Base-by-base conservation (phyloP, 1,284 basidiomycete genomes). In the Moesziomyces sp. region DNA sequence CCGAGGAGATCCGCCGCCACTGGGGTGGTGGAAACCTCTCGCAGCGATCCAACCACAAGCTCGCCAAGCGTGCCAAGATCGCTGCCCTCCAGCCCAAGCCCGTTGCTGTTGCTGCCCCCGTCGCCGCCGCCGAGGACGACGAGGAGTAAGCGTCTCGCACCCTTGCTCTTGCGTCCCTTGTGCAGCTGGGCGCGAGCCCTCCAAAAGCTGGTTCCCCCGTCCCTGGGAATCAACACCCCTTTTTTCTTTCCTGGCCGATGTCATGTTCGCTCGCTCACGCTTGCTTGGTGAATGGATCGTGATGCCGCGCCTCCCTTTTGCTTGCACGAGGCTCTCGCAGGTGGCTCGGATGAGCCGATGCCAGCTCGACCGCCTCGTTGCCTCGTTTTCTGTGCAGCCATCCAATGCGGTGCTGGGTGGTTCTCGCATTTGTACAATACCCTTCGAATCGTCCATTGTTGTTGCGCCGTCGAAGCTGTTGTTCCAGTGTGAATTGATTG, bases 11-110 rank as follows among this genome's bases (percentile, higher is more conserved):
- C 70, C 90, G 93, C 79, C 90, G 92, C 82, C 90, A 91, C 83
- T 98, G 96, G 96, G 94, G 94, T 86, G 95, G 95, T 88, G 95
- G 94, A 86, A 81, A 93, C 84, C 93, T 94, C 87, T 93, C 94
- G 83, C 90, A 91, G 89, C 96, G 95, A 88, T 94, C 91, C 43
- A 89, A 91, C 52, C 91, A 92, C 85, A 97, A 93, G 91, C 89
- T 98, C 83, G 89, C 91, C 86, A 94, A 95, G 88, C 91, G 94
- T 76, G 96, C 94, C 69, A 97, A 95, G 90, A 92, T 92, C 80
- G 86, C 91, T 68, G 93, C 70, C 44, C 56, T 68, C 43, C 70
- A 73, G 64, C 70, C 70, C 60, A 73, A 64, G 70, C 70, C 70
- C 45, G 64, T 73, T 26, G 63, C 51, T 46, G 60, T 46, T 46